phyloP scores from a whole-genome alignment of 139 green algal genomes.

The Picochlorum sp. region DNA sequence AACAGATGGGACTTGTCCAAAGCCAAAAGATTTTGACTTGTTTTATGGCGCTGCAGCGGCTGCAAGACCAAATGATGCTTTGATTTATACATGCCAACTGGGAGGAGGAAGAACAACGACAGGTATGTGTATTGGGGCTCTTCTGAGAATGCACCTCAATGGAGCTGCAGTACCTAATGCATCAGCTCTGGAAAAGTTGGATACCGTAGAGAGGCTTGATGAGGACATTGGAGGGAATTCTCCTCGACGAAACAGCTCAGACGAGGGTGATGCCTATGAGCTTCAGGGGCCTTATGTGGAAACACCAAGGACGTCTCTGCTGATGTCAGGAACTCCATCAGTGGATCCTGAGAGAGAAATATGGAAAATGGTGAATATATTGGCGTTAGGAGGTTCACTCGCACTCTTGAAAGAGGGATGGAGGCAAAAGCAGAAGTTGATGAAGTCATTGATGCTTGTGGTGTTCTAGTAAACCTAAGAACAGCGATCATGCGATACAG shows the following conservation, averaged over 20 bases:
- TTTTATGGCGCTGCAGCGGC: conserved; percentile 32
- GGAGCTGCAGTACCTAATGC: conserved; percentile 7
- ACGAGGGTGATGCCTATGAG: neutral
- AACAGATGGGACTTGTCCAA: conserved; percentile 71
- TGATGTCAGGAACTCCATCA: neutral
- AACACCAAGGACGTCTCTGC: neutral
- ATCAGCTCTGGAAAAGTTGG: neutral
- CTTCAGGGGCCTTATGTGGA: neutral
- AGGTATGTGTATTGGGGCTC: conserved; percentile 75
- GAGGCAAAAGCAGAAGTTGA: conserved; percentile 44
- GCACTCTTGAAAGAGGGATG: conserved; percentile 53
- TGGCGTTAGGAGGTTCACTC: conserved; percentile 62
- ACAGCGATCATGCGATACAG: conserved; percentile 75
- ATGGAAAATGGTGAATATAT: conserved; percentile 72
- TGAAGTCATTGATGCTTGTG: conserved; percentile 52
- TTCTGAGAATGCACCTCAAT: conserved; percentile 59
- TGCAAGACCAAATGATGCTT: conserved; percentile 25
- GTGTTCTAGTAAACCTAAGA: conserved; percentile 75
- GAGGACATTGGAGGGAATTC: conserved; percentile 22
- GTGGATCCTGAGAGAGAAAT: conserved; percentile 22
- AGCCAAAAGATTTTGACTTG: conserved; percentile 49
- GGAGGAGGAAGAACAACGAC: conserved; percentile 78
- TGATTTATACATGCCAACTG: conserved; percentile 86
- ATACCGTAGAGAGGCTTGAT: conserved; percentile 18
- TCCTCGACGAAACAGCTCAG: neutral